Evolutionary conservation across 2,329 filamentous ascomycete genomes (phyloP), one percentile per base, ranked within the genome.

Genomic region (Neospermospora avenae): DNA sequence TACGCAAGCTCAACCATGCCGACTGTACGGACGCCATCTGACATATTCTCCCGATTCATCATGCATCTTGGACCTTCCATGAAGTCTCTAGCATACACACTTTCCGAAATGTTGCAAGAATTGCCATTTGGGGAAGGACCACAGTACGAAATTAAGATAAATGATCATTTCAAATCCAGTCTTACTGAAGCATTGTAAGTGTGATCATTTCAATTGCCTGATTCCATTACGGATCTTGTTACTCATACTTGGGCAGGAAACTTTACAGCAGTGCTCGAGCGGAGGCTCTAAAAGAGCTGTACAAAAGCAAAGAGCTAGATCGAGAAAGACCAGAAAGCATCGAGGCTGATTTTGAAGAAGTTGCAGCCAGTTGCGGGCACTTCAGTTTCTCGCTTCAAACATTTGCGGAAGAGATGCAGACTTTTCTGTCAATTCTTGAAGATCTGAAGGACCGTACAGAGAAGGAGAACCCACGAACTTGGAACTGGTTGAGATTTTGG

Each of bases 281-380:
- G 58, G 84, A 88, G 52, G 92, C 95, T 0, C 78, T 99, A 6
- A 81, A 86, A 59, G 82, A 89, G 59, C 80, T 99, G 0, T 98
- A 99, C 74, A 86, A 84, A 64, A 89, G 84, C 55, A 91, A 92
- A 62, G 87, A 92, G 67, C 80, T 92, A 41, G 84, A 84, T 11
- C 84, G 84, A 60, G 79, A 85, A 3, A 82, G 85, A 44, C 87
- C 88, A 0, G 81, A 91, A 55, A 88, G 89, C 63, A 82, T 93
- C 8, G 88, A 96, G 71, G 95, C 93, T 2, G 95, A 98, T 73
- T 92, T 96, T 59, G 95, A 99, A 73, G 95, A 99, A 74, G 93
- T 98, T 11, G 93, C 93, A 42, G 93, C 95, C n/a, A 96, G 93
- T 59, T 99, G 95, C 70, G 93, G 95, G 0, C 93, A 98, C 74